Conservation (phyloP, 495 filamentous ascomycete genomes). For the Xylaria sp. region DNA sequence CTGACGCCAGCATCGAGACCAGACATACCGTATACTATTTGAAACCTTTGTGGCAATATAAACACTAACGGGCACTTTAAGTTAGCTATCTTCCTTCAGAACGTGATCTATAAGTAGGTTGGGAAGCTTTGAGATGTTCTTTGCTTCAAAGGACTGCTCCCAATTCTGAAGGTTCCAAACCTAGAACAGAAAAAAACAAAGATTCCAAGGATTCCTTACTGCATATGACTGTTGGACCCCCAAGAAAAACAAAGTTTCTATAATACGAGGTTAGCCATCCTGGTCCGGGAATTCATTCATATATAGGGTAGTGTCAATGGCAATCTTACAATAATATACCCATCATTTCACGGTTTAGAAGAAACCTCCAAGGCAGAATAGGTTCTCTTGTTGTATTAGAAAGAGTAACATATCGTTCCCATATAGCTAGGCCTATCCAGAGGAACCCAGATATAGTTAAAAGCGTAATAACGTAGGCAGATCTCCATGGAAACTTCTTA, state of each 20-base stretch:
- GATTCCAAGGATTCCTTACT: neutral
- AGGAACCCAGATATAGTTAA: conserved; percentile 23
- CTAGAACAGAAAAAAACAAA: too few relatives aligned
- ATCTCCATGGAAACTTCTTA: conserved; percentile 35
- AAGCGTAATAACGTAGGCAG: conserved; percentile 34
- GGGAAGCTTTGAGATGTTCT: too few relatives aligned
- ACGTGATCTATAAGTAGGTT: too few relatives aligned
- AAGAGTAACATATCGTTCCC: conserved; percentile 37
- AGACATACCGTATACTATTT: conserved; percentile 49
- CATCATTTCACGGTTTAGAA: conserved; percentile 38
- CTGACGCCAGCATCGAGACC: conserved; percentile 52
- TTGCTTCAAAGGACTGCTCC: too few relatives aligned
- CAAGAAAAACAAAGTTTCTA: conserved; percentile 22
- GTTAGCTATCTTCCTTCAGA: too few relatives aligned
- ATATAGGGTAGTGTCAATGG: too few relatives aligned
- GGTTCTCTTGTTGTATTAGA: conserved; percentile 35
- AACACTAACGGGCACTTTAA: conserved; percentile 34
- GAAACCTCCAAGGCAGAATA: conserved; percentile 39
- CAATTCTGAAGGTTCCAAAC: too few relatives aligned
- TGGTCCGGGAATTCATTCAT: too few relatives aligned
- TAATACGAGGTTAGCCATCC: neutral
- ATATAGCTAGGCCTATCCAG: conserved; percentile 36
- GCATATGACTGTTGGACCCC: conserved; percentile 34
- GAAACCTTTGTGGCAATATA: conserved; percentile 56
- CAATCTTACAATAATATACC: conserved; percentile 39